A percentile compares a stretch with the other conserved stretches of the same genome.
These are phyloP conservation scores for Tolypocladium nubicola DNA, from an alignment of 2,329 filamentous ascomycete genomes.

Conservation along the genomic window DNA sequence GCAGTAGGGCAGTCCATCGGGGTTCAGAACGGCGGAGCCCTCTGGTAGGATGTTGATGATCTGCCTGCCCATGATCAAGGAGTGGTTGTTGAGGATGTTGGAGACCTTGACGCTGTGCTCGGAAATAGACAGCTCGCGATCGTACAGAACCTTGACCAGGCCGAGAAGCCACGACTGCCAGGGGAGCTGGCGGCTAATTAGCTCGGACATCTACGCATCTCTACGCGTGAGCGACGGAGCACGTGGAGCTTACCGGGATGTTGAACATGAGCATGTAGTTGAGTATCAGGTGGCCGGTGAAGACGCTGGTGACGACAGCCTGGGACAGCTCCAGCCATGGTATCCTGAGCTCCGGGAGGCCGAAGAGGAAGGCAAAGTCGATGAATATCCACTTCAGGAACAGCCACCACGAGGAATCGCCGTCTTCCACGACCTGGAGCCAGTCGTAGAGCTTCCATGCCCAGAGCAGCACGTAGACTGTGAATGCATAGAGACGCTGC, in stretches of 20 bases:
- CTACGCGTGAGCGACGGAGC: not conserved
- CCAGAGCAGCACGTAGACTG: slow-evolving; percentile 65
- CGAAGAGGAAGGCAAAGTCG: slow-evolving; percentile 79
- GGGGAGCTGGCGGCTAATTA: slow-evolving; percentile 46
- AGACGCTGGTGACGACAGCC: slow-evolving; percentile 58
- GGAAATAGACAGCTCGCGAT: slow-evolving; percentile 87
- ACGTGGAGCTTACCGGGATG: slow-evolving; percentile 51
- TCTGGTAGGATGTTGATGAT: slow-evolving; percentile 97
- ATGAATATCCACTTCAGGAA: slow-evolving; percentile 91
- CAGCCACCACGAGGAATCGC: slow-evolving; percentile 76
- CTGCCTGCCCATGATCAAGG: slow-evolving; percentile 89
- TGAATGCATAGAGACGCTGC: slow-evolving; percentile 78
- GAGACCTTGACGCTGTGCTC: slow-evolving; percentile 85
- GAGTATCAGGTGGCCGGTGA: slow-evolving; percentile 58
- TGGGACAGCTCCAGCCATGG: slow-evolving; percentile 93
- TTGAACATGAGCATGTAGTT: slow-evolving; percentile 92
- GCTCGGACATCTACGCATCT: not conserved
- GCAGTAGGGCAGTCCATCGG: slow-evolving; percentile 70
- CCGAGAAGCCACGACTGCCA: slow-evolving; percentile 62
- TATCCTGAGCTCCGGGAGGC: slow-evolving; percentile 77
- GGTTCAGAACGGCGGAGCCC: slow-evolving; percentile 86
- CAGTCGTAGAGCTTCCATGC: slow-evolving; percentile 86
- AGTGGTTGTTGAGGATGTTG: slow-evolving; percentile 81
- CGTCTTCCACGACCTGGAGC: slow-evolving; percentile 64
- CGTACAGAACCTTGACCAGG: slow-evolving; percentile 73